phyloP scores from a whole-genome alignment of 2,329 filamentous ascomycete species.

The Fusarium nisikadoi region DNA sequence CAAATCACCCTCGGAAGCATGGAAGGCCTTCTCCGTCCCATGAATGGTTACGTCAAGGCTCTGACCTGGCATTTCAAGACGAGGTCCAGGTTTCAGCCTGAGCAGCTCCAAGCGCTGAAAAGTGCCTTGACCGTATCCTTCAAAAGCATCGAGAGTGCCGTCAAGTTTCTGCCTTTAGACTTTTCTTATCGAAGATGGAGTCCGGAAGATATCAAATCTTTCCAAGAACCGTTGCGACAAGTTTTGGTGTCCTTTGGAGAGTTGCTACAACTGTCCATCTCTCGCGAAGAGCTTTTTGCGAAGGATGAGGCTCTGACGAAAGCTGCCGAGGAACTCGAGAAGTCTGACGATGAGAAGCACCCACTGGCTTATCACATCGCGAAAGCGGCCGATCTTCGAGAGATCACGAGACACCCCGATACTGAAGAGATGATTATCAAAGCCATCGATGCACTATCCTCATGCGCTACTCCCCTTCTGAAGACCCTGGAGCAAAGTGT shows the following conservation, averaged over 20 bases:
- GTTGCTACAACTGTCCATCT: conserved; percentile 5
- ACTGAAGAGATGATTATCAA: conserved; percentile 19
- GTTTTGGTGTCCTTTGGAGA: conserved; percentile 1
- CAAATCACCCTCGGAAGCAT: conserved; percentile 19
- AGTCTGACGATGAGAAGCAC: conserved; percentile 11
- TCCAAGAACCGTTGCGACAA: conserved; percentile 8
- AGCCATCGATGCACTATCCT: not conserved
- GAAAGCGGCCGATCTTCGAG: conserved; percentile 10
- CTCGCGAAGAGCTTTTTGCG: conserved; percentile 6
- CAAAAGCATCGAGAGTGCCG: conserved; percentile 5
- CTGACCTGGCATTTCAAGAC: conserved; percentile 16
- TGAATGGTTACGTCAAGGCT: conserved; percentile 12
- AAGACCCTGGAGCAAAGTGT: not conserved
- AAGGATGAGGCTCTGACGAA: conserved; percentile 14
- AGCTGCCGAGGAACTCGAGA: conserved; percentile 8
- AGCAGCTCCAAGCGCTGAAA: conserved; percentile 2
- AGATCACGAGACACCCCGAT: conserved; percentile 4
- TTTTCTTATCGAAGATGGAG: conserved; percentile 16
- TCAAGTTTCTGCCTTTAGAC: conserved; percentile 18
- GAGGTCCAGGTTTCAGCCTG: not conserved
- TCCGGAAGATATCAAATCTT: conserved; percentile 12
- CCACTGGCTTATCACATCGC: conserved; percentile 15
- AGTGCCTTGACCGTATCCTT: not conserved
- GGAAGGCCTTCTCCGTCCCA: conserved; percentile 2
- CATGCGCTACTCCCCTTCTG: not conserved